Evolutionary conservation across 2,329 filamentous ascomycete species (phyloP), one percentile per base, ranked within the genome.

Genomic region (Aspergillus carbonarius): DNA sequence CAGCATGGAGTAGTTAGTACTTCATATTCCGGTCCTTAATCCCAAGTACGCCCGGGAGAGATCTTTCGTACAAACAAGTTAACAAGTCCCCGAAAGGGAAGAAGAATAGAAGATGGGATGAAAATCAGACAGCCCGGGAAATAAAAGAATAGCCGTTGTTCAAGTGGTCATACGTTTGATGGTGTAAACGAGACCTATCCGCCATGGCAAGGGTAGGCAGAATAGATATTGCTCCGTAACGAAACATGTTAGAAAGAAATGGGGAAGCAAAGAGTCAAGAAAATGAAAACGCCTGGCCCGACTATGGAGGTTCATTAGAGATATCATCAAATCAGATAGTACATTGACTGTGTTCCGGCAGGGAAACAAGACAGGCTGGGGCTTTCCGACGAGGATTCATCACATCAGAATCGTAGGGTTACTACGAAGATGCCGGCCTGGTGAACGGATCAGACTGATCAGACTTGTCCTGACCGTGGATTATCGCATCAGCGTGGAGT

Each of bases 281-380:
- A 32, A 54, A 39, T 32, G 47, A 54, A 62, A 59, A 59, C 63
- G 63, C 63, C 62, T 63, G 55, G 63, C 57, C 58, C 59, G 55
- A 60, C 54, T 64, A 46, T 55, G 39, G 63, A 63, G 53, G 51
- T 63, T 68, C 66, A 68, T 68, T 65, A 68, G 53, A 61, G 61
- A 66, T 66, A 66, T 66, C 65, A 65, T 66, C 55, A 58, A 32
- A 55, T 60, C 58, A 65, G 60, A 63, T 59, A 63, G 57, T 63
- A 64, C 59, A 64, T 59, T 54, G 52, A 59, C 57, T 60, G 57
- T 57, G 54, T 61, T 60, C 42, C 53, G 53, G 48, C 50, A 57
- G 18, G 42, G 57, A 61, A 35, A 50, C 46, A 35, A 55, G 49
- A 42, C 44, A 50, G 55, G 48, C 35, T 48, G 39, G 42, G 20